These are phyloP conservation scores for Penicillium psychrosexuale DNA, from an alignment of 2,329 filamentous ascomycete genomes.

Conservation along the genomic window DNA sequence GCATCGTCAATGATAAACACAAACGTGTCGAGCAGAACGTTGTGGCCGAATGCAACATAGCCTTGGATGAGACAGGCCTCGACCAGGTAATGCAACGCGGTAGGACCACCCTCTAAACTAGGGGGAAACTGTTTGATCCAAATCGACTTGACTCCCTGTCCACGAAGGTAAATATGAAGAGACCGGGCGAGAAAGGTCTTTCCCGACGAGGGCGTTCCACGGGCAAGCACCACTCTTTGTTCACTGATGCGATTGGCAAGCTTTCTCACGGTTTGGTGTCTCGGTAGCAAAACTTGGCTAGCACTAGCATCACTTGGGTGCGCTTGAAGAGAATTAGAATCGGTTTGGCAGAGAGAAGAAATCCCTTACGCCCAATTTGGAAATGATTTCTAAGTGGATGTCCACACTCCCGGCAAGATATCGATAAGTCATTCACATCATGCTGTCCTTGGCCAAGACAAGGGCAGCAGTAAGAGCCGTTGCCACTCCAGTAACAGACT, in stretches of 20 bases:
- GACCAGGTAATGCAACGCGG: not conserved
- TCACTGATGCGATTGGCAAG: not conserved
- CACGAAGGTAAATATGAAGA: not conserved
- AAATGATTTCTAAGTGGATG: not conserved
- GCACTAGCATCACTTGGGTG: not conserved
- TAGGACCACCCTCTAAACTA: not conserved
- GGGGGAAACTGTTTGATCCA: not conserved
- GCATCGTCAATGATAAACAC: not conserved
- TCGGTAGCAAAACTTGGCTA: not conserved
- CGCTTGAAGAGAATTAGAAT: not conserved
- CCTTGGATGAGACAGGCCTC: not conserved
- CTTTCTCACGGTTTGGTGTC: not conserved
- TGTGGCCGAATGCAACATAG: not conserved
- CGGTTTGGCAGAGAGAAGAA: too few species aligned
- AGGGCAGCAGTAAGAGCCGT: not conserved
- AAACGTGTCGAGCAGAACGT: not conserved
- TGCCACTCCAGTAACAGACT: not conserved
- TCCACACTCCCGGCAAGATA: not conserved
- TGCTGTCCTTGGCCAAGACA: not conserved
- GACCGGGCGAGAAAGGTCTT: not conserved
- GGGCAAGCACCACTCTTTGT: not conserved
- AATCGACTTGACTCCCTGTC: not conserved
- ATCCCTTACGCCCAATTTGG: not conserved
- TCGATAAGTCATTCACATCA: not conserved
- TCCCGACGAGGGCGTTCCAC: not conserved